A percentile compares a stretch with the other conserved stretches of the same genome.
Evolutionary conservation across 257 asterid species (phyloP).

Genomic region (Solanum bukasovii): DNA sequence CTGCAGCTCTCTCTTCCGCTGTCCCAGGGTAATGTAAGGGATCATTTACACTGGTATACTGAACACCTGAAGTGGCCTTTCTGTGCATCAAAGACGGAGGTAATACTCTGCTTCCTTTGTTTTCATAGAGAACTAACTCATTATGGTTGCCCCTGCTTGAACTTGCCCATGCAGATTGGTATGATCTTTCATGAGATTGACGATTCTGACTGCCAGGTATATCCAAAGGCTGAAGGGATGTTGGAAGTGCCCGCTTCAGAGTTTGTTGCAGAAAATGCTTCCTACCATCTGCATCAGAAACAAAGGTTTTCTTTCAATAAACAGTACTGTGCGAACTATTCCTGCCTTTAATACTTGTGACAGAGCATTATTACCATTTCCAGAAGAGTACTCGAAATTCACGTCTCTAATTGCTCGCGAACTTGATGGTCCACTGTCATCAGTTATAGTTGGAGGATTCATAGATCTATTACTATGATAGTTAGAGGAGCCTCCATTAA

Average conservation of each 20-base stretch:
- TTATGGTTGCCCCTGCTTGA: conserved; percentile 21
- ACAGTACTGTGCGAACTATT: neutral
- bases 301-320: neutral
- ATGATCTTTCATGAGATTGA: conserved; percentile 29
- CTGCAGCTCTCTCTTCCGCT: conserved; percentile 64
- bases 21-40: conserved; percentile 37
- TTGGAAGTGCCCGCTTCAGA: conserved; percentile 40
- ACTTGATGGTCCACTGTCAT: conserved; percentile 34
- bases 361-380: conserved; percentile 14
- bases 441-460: conserved; percentile 14
- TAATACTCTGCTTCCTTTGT: conserved; percentile 42
- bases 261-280: conserved; percentile 22
- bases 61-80: conserved; percentile 26
- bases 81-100: conserved; percentile 49
- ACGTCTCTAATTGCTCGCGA: conserved; percentile 15
- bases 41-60: conserved; percentile 35
- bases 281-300: conserved; percentile 18
- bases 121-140: conserved; percentile 28
- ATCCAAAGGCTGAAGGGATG: conserved; percentile 35
- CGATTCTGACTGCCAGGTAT: conserved; percentile 38
- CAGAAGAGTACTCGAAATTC: conserved; percentile 8
- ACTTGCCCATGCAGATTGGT: conserved; percentile 30
- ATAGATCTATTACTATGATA: conserved; percentile 6
- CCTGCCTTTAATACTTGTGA: neutral
- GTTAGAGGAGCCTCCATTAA: conserved; percentile 31